Evolutionary conservation across 495 filamentous ascomycete genomes (phyloP), one percentile per base, ranked within the genome.

Genomic region (Lophium mytilinum): DNA sequence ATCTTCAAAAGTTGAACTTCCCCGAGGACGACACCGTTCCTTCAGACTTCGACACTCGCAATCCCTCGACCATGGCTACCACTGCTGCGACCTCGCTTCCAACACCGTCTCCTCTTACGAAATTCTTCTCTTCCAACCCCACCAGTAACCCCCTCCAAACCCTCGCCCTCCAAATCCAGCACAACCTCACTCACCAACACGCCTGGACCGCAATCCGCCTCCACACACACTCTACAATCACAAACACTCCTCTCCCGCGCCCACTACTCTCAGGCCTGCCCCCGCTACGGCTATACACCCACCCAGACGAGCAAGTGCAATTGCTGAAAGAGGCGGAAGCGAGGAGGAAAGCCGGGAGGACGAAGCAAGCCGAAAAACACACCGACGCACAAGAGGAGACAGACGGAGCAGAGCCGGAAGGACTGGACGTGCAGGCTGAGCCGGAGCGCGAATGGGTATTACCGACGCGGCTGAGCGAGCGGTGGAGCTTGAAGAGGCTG

Each of bases 281-380:
- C 8, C 90, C 93, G 6, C 80, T 86, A 49, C 81, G 83, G 6
- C 78, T 95, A 19, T 97, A 98, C 73, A 79, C 88, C 52, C 91
- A 98, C 69, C 93, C 93, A 6, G 93, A 96, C 69, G 88, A 94
- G 71, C 90, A 95, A 71, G 79, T 90, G 41, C 85, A 82, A 60
- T 79, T 89, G 68, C 72, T 95, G 53, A 60, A 59, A 49, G 53
- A 57, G 37, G 61, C 57, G 14, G 54, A 60, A 34, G 51, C 46
- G 42, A 50, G 58, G 42, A 52, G 57, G 54, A 65, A 49, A 21
- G 59, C 46, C 21, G 48, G 15, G 15, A 47, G 37, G 11, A 50
- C 58, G 42, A 52, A 55, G 54, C 62, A 49, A 21, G 59, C 46
- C 21, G 48, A n/a, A 15, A 47, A 30, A 5, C n/a, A 43, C 0